Evolutionary conservation across 2,329 filamentous ascomycete species (phyloP), one percentile per base, ranked within the genome.

Genomic region (Xylaria polymorpha): DNA sequence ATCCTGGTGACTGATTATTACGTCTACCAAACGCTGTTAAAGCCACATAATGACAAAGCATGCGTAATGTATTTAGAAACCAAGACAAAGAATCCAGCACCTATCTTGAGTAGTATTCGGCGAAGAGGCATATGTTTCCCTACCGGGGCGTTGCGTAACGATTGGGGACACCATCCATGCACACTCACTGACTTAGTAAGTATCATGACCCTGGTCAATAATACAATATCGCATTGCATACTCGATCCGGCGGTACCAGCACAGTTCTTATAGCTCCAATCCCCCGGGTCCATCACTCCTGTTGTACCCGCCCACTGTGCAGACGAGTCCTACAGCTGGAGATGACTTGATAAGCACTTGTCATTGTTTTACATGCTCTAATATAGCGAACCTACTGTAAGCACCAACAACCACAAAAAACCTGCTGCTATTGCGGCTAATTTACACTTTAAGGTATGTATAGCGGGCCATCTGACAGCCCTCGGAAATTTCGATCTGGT

Each of bases 311-410:
- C 64, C 37, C 60, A 35, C 41, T 29, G 20, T 51, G 68, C 51
- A 69, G 59, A 66, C 67, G 67, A 69, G 67, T 29, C 63, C 57
- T 61, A 68, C 62, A 68, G n/a, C n/a, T n/a, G n/a, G n/a, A n/a
- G 57, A 55, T 61, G 43, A 57, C 56, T 65, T 41, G 66, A 65
- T 65, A 65, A 65, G 61, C 61, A 60, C 56, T 61, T 66, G 58
- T 46, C 41, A 67, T 63, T 51, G 44, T 22, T 61, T 66, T 44
- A 64, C 25, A 2, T 29, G 25, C 61, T 65, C 37, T 32, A 57
- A 46, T 22, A 32, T 35, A 35, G 37, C 39, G 35, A 56, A 48
- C 48, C 25, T 15, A n/a, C n/a, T n/a, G n/a, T n/a, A 37, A 46
- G 25, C 57, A 61, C 25, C 35, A 57, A 29, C 25, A 32, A 48